Evolutionary conservation across 1,284 basidiomycete genomes (phyloP).

Genomic region (Fistulinella cinereoalba): DNA sequence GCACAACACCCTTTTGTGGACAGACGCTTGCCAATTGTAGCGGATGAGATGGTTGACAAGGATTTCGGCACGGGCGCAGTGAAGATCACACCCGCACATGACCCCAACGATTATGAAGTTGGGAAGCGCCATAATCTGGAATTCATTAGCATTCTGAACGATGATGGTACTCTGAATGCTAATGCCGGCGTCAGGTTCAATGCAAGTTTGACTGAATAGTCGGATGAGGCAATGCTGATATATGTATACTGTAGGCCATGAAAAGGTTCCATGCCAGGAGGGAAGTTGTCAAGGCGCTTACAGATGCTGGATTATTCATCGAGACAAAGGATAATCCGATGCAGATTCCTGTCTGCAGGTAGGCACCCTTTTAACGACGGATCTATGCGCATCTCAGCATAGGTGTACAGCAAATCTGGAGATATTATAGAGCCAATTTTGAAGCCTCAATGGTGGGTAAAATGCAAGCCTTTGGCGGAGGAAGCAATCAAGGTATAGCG

Average conservation of each 20-base stretch:
- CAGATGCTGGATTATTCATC: conserved; percentile 84
- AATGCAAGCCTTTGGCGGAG: conserved; percentile 89
- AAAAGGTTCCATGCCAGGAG: conserved; percentile 94
- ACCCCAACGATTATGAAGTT: conserved; percentile 97
- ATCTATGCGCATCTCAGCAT: not conserved
- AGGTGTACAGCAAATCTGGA: conserved; percentile 76
- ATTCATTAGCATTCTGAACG: conserved; percentile 96
- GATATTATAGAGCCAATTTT: conserved; percentile 95
- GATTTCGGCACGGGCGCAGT: conserved; percentile 97
- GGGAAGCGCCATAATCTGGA: conserved; percentile 86
- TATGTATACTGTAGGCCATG: conserved; percentile 62
- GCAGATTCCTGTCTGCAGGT: conserved; percentile 91
- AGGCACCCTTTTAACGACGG: conserved; percentile 19
- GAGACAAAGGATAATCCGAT: conserved; percentile 96
- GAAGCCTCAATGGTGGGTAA: conserved; percentile 99
- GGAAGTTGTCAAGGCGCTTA: conserved; percentile 81
- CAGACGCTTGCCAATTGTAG: conserved; percentile 86
- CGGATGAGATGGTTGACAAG: conserved; percentile 92
- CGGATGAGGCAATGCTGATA: not conserved
- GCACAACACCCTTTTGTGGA: conserved; percentile 89
- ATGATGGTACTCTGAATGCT: conserved; percentile 94
- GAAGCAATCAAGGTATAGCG: conserved; percentile 75
- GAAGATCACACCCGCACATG: conserved; percentile 99
- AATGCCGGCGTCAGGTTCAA: conserved; percentile 84
- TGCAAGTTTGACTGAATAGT: conserved; percentile 37